Base-by-base conservation (phyloP, 768 basidiomycete genomes). In the Xerocomellus amylosporus region DNA sequence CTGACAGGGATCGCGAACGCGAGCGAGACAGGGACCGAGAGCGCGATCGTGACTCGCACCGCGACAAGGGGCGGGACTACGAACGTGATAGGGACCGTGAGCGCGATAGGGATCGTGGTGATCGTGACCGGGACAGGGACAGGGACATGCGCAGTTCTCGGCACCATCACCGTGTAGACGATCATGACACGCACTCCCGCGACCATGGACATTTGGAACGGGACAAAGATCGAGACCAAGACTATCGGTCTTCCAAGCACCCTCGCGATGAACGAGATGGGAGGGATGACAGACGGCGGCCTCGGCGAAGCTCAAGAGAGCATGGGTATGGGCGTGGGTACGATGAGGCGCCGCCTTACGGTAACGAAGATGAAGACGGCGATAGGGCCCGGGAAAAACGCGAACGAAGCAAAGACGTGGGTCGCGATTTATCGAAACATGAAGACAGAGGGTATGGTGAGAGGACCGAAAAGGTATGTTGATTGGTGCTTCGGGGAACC, bases 401-500 rank as follows among this genome's bases (percentile, higher is more conserved):
- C n/a, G 84, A 82, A 54, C 80, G 81, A 65, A 80, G 82, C 45
- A 57, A 53, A 69, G 56, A 67, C 56, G 59, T 65, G 58, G 72
- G 72, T 49, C 64, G 76, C 20, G 71, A 72, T 52, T 51, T 63
- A 39, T 55, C 64, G 12, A 68, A 53, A 50, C 69, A 75, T 51
- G 82, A 79, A 9, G 83, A 84, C 36, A 74, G 69, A 51, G 67
- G 71, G n/a, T 69, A 73, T 50, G 77, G 81, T 49, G 82, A 83
- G 31, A 79, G 86, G 51, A 80, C 77, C 30, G 85, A 88, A 65
- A 88, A 90, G 80, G 88, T 86, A 55, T 40, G 74, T 59, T 42
- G 4, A 17, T 20, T 33, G 49, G 28, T 17, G 10, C 22, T n/a
- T 49, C 2, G 54, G 33, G 39, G 39, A 41, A 48, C 14, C n/a